Percentiles rank a stretch among this genome's conserved stretches.
These are phyloP conservation scores for Trichoderma sp. DNA, from an alignment of 2,329 filamentous ascomycete genomes.

Conservation along the genomic window DNA sequence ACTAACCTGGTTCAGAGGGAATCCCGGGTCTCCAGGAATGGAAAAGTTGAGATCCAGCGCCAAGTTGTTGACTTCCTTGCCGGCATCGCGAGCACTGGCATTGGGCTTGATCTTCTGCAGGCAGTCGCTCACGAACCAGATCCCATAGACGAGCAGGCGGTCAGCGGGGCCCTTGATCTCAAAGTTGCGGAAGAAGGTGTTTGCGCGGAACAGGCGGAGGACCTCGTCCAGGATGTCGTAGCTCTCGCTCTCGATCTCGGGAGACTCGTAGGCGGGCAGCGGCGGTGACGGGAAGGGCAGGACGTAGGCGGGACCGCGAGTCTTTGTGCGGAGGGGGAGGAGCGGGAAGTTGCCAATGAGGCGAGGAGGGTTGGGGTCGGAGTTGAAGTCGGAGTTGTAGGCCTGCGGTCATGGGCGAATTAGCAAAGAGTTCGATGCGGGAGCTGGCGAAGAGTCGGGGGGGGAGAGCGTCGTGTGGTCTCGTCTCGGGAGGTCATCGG, in stretches of 20 bases:
- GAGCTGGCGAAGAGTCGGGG: neutral
- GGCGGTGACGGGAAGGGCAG: conserved; percentile 59
- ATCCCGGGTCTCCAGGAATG: conserved; percentile 87
- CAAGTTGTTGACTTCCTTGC: conserved; percentile 79
- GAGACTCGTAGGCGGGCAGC: conserved; percentile 59
- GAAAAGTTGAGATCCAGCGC: conserved; percentile 93
- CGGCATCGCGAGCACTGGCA: conserved; percentile 57
- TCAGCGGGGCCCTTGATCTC: conserved; percentile 97
- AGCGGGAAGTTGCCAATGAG: conserved; percentile 87
- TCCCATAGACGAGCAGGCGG: conserved; percentile 92
- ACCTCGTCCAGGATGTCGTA: conserved; percentile 97
- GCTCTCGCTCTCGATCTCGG: conserved; percentile 81
- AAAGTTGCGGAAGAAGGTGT: conserved; percentile 99
- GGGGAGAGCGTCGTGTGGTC: neutral
- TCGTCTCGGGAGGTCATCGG: neutral
- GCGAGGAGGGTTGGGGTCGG: conserved; percentile 62
- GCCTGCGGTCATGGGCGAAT: conserved; percentile 53
- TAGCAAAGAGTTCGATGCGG: conserved; percentile 23
- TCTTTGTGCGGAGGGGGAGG: conserved; percentile 89
- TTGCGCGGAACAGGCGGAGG: conserved; percentile 87
- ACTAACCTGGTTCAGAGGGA: conserved; percentile 81
- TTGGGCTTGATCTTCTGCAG: conserved; percentile 79
- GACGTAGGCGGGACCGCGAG: conserved; percentile 89
- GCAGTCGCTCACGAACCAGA: conserved; percentile 89
- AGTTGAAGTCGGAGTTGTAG: conserved; percentile 97